Base-by-base conservation (phyloP, 2,329 filamentous ascomycete genomes). In the Ophioceras dolichostomum region DNA sequence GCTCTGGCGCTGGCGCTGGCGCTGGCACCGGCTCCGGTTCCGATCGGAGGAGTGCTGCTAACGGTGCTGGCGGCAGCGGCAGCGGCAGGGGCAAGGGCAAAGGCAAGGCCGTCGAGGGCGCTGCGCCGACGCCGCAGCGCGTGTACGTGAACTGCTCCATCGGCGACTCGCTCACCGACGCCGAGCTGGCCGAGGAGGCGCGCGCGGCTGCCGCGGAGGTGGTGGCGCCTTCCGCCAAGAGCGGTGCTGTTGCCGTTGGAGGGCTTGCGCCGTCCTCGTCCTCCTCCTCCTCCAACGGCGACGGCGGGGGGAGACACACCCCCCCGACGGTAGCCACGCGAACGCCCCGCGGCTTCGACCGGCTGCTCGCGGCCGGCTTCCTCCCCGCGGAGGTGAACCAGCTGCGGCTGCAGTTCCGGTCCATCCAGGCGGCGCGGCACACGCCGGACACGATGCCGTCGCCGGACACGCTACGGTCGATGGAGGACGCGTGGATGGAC, bases 71-170 rank as follows among this genome's bases (percentile, higher is more conserved):
- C 22, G 13, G 16, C n/a, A 9, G 33, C 29, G 7, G 17, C 30
- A 4, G n/a, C 32, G 14, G 14, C 34, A 20, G 10, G 5, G 30
- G 18, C 17, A 21, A 29, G 24, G 36, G 36, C 36, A 86, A 85
- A 50, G 84, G 82, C 33, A 93, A 91, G 41, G 71, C 71, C 1
- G 56, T 79, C 5, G 68, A 67, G 22, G 65, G 68, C 21, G 62
- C 65, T 7, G 57, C 57, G 8, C 51, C 55, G 12, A 55, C 61
- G 22, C 45, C 59, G 1, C 64, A 66, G 27, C 71, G 81, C 32
- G 73, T 94, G 50, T 95, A 94, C 57, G 80, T 96, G 43, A 93
- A 94, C 64, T 96, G 89, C 68, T 89, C 85, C 45, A 83, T 96
- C 41, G 87, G 87, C 38, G 78, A 84, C 55, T 65, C 73, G 19